Evolutionary conservation across 2,329 filamentous ascomycete genomes (phyloP).

Genomic region (Cercospora sp.): DNA sequence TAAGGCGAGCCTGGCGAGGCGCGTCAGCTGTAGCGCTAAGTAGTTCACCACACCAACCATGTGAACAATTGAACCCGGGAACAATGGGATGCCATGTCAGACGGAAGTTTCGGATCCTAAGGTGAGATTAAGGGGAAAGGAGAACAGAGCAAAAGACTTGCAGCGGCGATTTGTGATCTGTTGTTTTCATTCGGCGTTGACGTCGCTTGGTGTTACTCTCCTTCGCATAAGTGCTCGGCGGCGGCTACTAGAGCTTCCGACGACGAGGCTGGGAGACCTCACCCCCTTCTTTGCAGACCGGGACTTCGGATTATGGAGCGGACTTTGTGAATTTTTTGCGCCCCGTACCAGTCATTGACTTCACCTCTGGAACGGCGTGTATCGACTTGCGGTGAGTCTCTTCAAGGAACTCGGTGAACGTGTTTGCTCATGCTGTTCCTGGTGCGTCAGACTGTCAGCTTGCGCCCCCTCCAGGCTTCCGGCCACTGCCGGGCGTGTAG

Average conservation of each 20-base stretch:
- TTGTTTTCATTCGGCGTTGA: not conserved
- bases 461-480: not conserved
- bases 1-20: not conserved
- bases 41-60: not conserved
- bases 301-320: not conserved
- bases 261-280: not conserved
- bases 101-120: not conserved
- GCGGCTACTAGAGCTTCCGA: conserved; percentile 1
- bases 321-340: not conserved
- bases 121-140: conserved; percentile 7
- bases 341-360: not conserved
- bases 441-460: not conserved
- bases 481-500: not conserved
- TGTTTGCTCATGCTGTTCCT: not conserved
- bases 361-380: not conserved
- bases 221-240: not conserved
- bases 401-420: not conserved
- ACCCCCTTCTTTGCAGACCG: not conserved
- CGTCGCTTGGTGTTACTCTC: not conserved
- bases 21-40: conserved; percentile 5
- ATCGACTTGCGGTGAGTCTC: not conserved
- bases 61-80: not conserved
- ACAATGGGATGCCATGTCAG: not conserved
- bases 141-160: not conserved
- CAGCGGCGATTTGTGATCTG: conserved; percentile 1